Evolutionary conservation across 163 green algal species (phyloP).

Genomic region (Coccomyxa subellipsoidea): DNA sequence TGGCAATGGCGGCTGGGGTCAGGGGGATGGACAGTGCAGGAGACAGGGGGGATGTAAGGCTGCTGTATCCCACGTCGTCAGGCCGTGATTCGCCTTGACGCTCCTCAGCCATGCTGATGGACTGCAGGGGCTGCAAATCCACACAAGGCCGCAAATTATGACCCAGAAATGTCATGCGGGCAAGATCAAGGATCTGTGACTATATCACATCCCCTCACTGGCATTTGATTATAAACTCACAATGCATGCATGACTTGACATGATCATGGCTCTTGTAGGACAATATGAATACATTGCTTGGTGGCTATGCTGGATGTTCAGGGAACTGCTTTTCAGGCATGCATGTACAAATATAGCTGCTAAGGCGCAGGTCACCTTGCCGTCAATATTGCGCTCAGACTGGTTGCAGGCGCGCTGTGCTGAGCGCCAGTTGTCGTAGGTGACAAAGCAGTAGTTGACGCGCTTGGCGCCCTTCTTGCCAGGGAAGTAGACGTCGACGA

Average conservation of each 20-base stretch:
- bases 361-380: slow-evolving; percentile 15
- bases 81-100: neutral
- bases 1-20: neutral
- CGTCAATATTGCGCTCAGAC: slow-evolving; percentile 25
- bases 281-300: no score
- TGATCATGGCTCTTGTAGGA: no score
- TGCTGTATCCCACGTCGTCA: neutral
- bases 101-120: slow-evolving; percentile 14
- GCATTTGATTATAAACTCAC: no score
- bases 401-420: slow-evolving; percentile 28
- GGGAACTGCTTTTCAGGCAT: no score
- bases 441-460: slow-evolving; percentile 40
- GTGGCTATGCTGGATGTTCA: neutral
- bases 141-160: no score
- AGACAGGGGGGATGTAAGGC: neutral
- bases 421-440: slow-evolving; percentile 27
- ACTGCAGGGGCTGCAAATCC: slow-evolving; percentile 2
- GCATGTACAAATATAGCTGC: no score
- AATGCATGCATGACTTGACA: no score
- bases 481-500: slow-evolving; percentile 32
- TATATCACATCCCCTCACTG: no score
- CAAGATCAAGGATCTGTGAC: no score
- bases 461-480: slow-evolving; percentile 27
- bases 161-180: no score
- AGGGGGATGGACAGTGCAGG: neutral